Conservation (phyloP, 352 stramenopile genomes). For the Globisporangium canariense region DNA sequence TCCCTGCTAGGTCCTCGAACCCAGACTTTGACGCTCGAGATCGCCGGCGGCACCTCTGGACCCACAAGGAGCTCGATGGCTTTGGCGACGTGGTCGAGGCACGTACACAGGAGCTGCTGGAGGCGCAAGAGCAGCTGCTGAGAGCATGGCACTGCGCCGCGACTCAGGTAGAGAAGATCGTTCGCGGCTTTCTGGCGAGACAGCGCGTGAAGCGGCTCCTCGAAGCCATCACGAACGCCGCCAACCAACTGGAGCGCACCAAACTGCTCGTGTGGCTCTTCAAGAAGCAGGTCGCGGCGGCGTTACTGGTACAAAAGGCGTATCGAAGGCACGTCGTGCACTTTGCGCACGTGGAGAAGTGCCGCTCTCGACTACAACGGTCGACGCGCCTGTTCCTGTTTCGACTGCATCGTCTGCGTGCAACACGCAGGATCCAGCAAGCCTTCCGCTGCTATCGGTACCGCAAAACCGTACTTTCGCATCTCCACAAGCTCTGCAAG, state of each 20-base stretch:
- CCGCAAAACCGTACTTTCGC: conserved; percentile 23
- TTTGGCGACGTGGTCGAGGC: conserved; percentile 40
- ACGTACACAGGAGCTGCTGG: conserved; percentile 31
- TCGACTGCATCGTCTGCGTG: conserved; percentile 24
- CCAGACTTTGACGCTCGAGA: conserved; percentile 38
- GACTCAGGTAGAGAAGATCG: conserved; percentile 33
- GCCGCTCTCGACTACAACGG: conserved; percentile 29
- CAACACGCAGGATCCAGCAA: conserved; percentile 33
- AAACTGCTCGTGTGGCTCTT: conserved; percentile 13
- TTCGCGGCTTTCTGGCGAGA: conserved; percentile 34
- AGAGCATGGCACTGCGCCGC: conserved; percentile 38
- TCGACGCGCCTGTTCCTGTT: conserved; percentile 30
- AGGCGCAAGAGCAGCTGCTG: conserved; percentile 33
- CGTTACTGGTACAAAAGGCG: conserved; percentile 29
- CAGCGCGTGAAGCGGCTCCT: conserved; percentile 30
- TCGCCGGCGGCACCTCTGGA: conserved; percentile 41
- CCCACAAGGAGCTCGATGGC: conserved; percentile 30
- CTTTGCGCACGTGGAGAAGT: conserved; percentile 22
- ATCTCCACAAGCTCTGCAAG: conserved; percentile 25
- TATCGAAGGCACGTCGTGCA: conserved; percentile 28
- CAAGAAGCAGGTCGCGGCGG: conserved; percentile 26
- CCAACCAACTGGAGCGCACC: conserved; percentile 16
- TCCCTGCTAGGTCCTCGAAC: conserved; percentile 38
- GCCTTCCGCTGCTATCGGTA: conserved; percentile 33
- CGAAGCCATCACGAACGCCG: conserved; percentile 23